A percentile compares a stretch with the other conserved stretches of the same genome.
Conservation (phyloP, 1,139 yeast species). For the Nakaseomyces delphensis region DNA sequence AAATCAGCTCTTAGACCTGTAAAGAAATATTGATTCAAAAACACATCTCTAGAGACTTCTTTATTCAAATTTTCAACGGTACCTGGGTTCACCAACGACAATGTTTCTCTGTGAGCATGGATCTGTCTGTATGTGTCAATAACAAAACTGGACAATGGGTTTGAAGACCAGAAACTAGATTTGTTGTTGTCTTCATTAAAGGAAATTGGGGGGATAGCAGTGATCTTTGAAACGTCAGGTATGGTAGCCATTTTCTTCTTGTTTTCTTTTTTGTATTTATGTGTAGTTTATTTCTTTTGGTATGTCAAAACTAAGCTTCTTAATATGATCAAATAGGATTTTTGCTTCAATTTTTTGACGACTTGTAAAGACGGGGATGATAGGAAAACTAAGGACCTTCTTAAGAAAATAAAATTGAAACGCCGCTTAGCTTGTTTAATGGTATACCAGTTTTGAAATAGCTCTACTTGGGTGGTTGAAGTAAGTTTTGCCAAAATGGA, state of each 20-base stretch:
- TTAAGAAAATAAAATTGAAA: too few relatives aligned
- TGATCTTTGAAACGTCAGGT: conserved; percentile 48
- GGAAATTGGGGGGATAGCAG: conserved; percentile 51
- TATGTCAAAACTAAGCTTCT: too few relatives aligned
- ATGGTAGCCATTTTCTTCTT: conserved; percentile 29
- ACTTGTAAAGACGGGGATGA: too few relatives aligned
- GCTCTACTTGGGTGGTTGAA: not conserved
- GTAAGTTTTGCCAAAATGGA: too few relatives aligned
- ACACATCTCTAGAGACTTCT: conserved; percentile 90
- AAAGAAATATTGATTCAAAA: conserved; percentile 81
- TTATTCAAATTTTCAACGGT: conserved; percentile 88
- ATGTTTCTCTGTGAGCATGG: conserved; percentile 67
- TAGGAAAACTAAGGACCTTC: too few relatives aligned
- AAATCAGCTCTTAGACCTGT: conserved; percentile 96
- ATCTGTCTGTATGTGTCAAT: conserved; percentile 69
- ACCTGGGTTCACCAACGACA: conserved; percentile 86
- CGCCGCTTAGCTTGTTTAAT: too few relatives aligned
- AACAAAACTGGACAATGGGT: conserved; percentile 75
- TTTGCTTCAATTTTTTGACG: too few relatives aligned
- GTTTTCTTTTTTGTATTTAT: not conserved
- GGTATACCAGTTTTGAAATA: too few relatives aligned
- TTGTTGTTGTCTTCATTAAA: conserved; percentile 39
- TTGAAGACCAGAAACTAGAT: conserved; percentile 66
- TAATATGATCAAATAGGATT: too few relatives aligned
- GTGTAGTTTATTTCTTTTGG: not conserved